Evolutionary conservation across 1,139 yeast species (phyloP).

Genomic region (Sugiyamaella pinicola): DNA sequence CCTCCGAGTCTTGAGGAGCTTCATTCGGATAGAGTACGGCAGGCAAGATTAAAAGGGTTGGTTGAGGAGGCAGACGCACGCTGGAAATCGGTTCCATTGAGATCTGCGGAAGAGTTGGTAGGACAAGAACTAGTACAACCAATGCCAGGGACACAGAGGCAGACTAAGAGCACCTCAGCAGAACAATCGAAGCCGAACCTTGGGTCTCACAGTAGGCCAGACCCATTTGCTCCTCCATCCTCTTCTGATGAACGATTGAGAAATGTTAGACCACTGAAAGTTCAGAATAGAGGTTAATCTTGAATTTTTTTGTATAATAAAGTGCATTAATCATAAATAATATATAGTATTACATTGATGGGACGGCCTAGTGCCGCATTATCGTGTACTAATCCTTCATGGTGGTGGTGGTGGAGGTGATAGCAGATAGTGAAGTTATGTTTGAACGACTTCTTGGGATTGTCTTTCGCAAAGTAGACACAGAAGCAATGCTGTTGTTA

Average conservation of each 20-base stretch:
- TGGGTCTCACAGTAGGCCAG: not conserved
- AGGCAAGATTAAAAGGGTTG: slow-evolving; percentile 55
- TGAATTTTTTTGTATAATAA: not conserved
- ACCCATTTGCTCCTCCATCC: slow-evolving; percentile 16
- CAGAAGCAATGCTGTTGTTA: not conserved
- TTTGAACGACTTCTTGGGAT: slow-evolving; percentile 12
- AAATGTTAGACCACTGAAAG: slow-evolving; percentile 12
- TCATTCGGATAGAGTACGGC: slow-evolving; percentile 58
- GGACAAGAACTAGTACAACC: not conserved
- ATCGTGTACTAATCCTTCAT: no score
- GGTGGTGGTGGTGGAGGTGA: not conserved
- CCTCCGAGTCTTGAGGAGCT: slow-evolving; percentile 69
- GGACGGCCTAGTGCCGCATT: not conserved
- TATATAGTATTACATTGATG: not conserved
- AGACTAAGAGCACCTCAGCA: not conserved
- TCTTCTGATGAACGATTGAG: slow-evolving; percentile 17
- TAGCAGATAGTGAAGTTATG: not conserved
- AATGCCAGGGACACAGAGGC: not conserved
- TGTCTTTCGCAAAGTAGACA: not conserved
- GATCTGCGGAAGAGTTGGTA: slow-evolving; percentile 19
- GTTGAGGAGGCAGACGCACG: slow-evolving; percentile 63
- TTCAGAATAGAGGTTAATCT: slow-evolving; percentile 10
- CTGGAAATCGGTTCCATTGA: slow-evolving; percentile 51
- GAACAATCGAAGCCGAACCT: not conserved
- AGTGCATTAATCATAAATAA: slow-evolving; percentile 8